phyloP scores from a whole-genome alignment of 164 flowering plant species.

The Tetracentron sinense region DNA sequence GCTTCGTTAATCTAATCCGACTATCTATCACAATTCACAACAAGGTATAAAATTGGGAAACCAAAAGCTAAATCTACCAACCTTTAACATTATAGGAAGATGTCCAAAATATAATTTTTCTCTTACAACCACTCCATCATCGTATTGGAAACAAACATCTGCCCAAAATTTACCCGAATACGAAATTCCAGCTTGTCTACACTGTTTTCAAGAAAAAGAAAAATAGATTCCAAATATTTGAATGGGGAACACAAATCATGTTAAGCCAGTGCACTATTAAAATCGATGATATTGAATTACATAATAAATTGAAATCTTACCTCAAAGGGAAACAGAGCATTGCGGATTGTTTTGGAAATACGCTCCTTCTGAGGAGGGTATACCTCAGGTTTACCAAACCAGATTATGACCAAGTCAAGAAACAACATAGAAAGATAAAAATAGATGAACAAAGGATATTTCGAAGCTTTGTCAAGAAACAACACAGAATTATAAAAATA shows the following conservation, averaged over 20 bases:
- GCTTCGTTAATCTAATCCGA: no score
- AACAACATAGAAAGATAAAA: no score
- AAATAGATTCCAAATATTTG: no score
- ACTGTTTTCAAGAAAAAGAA: constrained; percentile 37
- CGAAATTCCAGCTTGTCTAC: constrained; percentile 66
- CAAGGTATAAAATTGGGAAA: background rate
- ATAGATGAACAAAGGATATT: no score
- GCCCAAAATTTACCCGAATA: constrained; percentile 54
- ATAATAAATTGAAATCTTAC: constrained; percentile 22
- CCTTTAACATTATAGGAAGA: constrained; percentile 87
- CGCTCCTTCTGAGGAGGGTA: constrained; percentile 44
- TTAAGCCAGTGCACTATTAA: no score
- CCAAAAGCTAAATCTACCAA: constrained; percentile 16
- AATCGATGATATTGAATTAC: no score
- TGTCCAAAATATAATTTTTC: constrained; percentile 49
- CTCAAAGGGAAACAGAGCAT: constrained; percentile 48
- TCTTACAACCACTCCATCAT: constrained; percentile 28
- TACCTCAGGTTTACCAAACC: constrained; percentile 43
- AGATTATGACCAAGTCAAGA: constrained; percentile 59
- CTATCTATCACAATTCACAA: no score
- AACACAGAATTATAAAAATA: background rate
- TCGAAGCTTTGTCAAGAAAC: background rate
- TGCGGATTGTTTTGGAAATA: constrained; percentile 3
- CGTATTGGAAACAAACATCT: constrained; percentile 49
- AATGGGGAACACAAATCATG: no score